phyloP scores from a whole-genome alignment of 306 rosid species.

The Sphenostylis stenocarpa region DNA sequence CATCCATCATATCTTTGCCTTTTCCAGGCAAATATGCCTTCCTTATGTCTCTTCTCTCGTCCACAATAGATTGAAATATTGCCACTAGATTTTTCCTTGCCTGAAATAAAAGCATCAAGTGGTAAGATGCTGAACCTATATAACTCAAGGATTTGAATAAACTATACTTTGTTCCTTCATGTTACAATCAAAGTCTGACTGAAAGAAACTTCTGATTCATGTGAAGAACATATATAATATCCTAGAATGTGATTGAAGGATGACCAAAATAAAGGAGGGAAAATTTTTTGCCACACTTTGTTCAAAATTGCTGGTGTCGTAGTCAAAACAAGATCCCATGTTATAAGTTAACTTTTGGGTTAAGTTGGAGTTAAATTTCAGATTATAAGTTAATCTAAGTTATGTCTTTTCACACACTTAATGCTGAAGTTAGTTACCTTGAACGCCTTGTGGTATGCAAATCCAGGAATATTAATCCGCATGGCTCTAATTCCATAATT shows the following conservation, averaged over 20 bases:
- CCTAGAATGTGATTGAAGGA: not conserved
- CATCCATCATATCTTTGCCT: slow-evolving; percentile 85
- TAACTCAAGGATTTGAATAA: not conserved
- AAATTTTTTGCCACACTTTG: not conserved
- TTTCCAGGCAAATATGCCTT: not conserved
- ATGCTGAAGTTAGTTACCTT: slow-evolving; percentile 51
- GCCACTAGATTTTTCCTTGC: slow-evolving; percentile 72
- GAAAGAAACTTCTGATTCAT: not conserved
- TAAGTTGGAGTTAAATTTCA: too few relatives aligned
- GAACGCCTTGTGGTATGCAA: slow-evolving; percentile 76
- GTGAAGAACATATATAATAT: not conserved
- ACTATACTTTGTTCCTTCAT: not conserved
- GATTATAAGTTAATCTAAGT: not conserved
- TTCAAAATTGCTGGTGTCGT: too few relatives aligned
- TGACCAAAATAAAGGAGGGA: not conserved
- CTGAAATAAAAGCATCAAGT: slow-evolving; percentile 37
- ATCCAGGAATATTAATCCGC: slow-evolving; percentile 86
- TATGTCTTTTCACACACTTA: not conserved
- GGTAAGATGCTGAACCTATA: not conserved
- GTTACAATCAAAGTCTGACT: not conserved
- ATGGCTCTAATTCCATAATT: slow-evolving; percentile 86
- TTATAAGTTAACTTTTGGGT: too few relatives aligned
- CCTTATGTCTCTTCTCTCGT: slow-evolving; percentile 51
- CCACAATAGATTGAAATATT: slow-evolving; percentile 63
- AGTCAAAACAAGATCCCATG: too few relatives aligned